These are phyloP conservation scores for Trichoderma sp. DNA, from an alignment of 2,329 filamentous ascomycete species.

Conservation along the genomic window DNA sequence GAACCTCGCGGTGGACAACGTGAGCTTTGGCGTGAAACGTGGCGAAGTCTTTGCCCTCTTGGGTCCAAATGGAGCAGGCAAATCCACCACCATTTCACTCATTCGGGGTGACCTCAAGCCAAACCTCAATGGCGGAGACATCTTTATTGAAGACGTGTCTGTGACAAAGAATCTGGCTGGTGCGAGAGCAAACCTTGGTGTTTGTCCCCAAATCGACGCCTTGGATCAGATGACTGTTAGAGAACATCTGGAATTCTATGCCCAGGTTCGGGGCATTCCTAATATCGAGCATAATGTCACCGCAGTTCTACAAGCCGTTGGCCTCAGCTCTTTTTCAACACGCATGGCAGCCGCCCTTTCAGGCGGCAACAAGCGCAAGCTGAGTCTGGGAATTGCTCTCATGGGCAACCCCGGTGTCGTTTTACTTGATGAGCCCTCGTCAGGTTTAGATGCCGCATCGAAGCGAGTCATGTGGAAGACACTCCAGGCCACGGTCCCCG, in stretches of 20 bases:
- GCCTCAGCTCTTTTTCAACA: constrained; percentile 65
- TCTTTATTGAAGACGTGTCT: constrained; percentile 75
- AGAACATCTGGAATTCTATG: constrained; percentile 87
- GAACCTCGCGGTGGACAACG: constrained; percentile 80
- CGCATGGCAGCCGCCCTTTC: constrained; percentile 78
- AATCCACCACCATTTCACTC: constrained; percentile 83
- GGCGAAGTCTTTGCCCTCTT: constrained; percentile 87
- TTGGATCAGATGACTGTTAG: constrained; percentile 87
- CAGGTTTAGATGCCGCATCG: constrained; percentile 84
- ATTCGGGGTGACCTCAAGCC: constrained; percentile 87
- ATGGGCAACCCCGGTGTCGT: constrained; percentile 90
- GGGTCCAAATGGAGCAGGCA: constrained; percentile 88
- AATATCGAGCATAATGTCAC: constrained; percentile 75
- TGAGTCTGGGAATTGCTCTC: constrained; percentile 82
- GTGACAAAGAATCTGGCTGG: constrained; percentile 69
- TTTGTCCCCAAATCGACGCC: constrained; percentile 85
- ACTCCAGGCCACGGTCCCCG: constrained; percentile 67
- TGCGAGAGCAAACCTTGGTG: constrained; percentile 77
- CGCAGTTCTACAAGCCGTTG: constrained; percentile 77
- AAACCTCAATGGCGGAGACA: constrained; percentile 67
- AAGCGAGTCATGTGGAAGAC: constrained; percentile 95
- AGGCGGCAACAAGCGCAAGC: constrained; percentile 91
- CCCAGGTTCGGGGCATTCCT: constrained; percentile 73
- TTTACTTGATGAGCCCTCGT: constrained; percentile 84
- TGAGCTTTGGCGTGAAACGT: constrained; percentile 76